phyloP scores from a whole-genome alignment of 176 grass and related monocot species.

The barley (Hordeum vulgare) region DNA sequence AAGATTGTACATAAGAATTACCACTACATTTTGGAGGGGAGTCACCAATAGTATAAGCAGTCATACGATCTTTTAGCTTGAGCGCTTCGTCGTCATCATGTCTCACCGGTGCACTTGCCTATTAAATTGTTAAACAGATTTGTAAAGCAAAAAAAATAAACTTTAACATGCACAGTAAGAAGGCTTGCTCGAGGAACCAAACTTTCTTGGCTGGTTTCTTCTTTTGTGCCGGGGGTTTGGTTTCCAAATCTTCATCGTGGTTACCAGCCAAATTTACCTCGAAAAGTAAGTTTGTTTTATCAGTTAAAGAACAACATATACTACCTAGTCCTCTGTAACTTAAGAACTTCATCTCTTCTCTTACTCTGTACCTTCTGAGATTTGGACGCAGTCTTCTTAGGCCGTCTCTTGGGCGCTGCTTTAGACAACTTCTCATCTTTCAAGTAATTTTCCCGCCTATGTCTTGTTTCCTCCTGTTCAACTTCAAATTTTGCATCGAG shows the following conservation, averaged over 20 bases:
- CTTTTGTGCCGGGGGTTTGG: not conserved
- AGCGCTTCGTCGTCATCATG: too few species aligned
- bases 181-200: not conserved
- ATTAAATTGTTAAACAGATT: not conserved
- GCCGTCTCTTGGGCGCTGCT: conserved; percentile 21
- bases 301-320: too few species aligned
- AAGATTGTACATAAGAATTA: not conserved
- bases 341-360: not conserved
- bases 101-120: conserved; percentile 27
- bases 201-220: conserved; percentile 28
- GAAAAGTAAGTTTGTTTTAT: not conserved
- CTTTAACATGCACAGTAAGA: not conserved
- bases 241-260: conserved; percentile 27
- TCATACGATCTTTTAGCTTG: too few species aligned
- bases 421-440: not conserved
- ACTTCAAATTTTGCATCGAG: conserved; percentile 33
- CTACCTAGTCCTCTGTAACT: not conserved
- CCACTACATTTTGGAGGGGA: too few species aligned
- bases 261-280: conserved; percentile 28
- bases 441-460: too few species aligned
- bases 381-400: conserved; percentile 41
- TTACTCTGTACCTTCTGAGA: not conserved
- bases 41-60: too few species aligned
- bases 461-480: not conserved
- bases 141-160: not conserved